A percentile compares a stretch with the other conserved stretches of the same genome.
Evolutionary conservation across 2,329 filamentous ascomycete genomes (phyloP).

Genomic region (Gliomastix tumulicola): DNA sequence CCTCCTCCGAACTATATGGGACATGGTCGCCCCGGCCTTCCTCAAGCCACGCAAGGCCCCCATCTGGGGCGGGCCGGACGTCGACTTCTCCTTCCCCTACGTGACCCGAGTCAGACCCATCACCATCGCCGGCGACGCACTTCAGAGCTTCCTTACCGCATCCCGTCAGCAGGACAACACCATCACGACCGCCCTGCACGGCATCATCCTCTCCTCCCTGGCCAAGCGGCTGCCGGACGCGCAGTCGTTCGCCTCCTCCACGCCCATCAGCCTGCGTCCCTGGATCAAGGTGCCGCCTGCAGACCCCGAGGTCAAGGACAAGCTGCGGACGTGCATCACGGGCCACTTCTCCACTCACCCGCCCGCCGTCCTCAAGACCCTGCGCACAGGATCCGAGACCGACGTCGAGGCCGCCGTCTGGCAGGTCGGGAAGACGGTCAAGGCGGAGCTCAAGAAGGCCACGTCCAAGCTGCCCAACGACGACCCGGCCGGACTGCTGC

Average conservation of each 20-base stretch:
- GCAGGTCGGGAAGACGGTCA: slow-evolving; percentile 27
- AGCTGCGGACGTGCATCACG: slow-evolving; percentile 33
- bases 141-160: slow-evolving; percentile 23
- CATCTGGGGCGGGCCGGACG: slow-evolving; percentile 29
- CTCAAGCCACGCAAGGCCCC: slow-evolving; percentile 17
- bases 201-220: slow-evolving; percentile 33
- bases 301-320: slow-evolving; percentile 18
- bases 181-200: slow-evolving; percentile 42
- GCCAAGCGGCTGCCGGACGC: slow-evolving; percentile 26
- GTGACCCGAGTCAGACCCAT: slow-evolving; percentile 27
- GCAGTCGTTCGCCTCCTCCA: slow-evolving; percentile 25
- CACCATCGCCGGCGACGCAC: slow-evolving; percentile 18
- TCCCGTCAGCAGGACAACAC: slow-evolving; percentile 34
- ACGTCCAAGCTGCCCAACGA: slow-evolving; percentile 27
- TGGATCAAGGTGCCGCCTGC: too few relatives aligned
- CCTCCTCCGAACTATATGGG: slow-evolving; percentile 32
- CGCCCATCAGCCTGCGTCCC: slow-evolving; percentile 36
- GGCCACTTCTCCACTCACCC: slow-evolving; percentile 21
- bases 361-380: slow-evolving; percentile 10
- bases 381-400: slow-evolving; percentile 11
- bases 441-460: slow-evolving; percentile 22
- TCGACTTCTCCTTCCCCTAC: slow-evolving; percentile 26
- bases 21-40: slow-evolving; percentile 27
- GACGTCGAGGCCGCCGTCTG: slow-evolving; percentile 28
- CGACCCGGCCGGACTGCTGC: slow-evolving; percentile 33